A percentile compares a stretch with the other conserved stretches of the same genome.
phyloP scores from a whole-genome alignment of 2,329 filamentous ascomycete species.

The Sporothrix brasiliensis region DNA sequence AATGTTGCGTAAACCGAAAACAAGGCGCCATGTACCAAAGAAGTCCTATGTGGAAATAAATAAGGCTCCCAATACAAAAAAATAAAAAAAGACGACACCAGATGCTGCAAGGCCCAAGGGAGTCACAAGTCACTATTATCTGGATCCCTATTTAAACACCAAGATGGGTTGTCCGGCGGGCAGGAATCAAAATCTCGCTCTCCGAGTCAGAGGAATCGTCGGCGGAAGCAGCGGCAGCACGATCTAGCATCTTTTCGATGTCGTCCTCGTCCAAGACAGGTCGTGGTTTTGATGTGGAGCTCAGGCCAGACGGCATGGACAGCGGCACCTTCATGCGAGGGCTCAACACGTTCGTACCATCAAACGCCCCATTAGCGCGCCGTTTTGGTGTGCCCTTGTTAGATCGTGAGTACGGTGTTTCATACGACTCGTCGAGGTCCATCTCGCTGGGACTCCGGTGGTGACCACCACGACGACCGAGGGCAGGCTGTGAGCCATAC shows the following conservation, averaged over 20 bases:
- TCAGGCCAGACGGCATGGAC: constrained; percentile 55
- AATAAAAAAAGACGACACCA: background rate
- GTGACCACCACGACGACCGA: constrained; percentile 35
- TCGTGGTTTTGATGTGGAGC: constrained; percentile 46
- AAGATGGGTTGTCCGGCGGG: constrained; percentile 32
- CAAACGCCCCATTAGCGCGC: constrained; percentile 47
- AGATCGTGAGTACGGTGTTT: constrained; percentile 41
- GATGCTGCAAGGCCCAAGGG: background rate
- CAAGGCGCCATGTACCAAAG: background rate
- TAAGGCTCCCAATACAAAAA: background rate
- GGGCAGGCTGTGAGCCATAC: constrained; percentile 37
- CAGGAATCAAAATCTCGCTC: constrained; percentile 57
- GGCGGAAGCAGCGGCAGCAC: constrained; percentile 51
- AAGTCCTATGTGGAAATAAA: background rate
- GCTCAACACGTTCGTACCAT: constrained; percentile 38
- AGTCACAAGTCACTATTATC: background rate
- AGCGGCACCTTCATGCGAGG: constrained; percentile 48
- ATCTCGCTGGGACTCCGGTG: constrained; percentile 48
- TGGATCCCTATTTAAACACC: constrained; percentile 16
- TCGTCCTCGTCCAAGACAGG: constrained; percentile 57
- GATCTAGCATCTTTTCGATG: constrained; percentile 62
- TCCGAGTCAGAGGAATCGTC: constrained; percentile 61
- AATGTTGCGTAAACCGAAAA: background rate
- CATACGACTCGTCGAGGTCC: constrained; percentile 50
- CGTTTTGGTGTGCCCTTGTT: constrained; percentile 49